Conservation (phyloP, 1,284 basidiomycete species). For the Athelia sp. region DNA sequence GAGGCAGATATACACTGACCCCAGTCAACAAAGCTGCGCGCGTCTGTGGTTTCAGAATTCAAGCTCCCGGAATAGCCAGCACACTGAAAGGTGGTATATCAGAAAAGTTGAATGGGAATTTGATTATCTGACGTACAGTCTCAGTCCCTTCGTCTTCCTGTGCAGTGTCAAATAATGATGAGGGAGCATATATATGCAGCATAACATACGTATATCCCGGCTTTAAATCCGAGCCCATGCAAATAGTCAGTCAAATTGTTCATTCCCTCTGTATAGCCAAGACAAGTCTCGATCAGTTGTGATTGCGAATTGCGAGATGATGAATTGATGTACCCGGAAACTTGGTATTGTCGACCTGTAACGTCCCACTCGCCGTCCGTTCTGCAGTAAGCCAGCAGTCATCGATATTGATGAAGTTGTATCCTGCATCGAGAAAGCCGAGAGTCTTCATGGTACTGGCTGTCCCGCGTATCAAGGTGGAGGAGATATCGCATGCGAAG, state of each 20-base stretch:
- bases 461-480: no score
- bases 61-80: slow-evolving; percentile 21
- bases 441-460: no score
- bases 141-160: slow-evolving; percentile 13
- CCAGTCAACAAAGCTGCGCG: slow-evolving; percentile 19
- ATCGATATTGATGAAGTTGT: slow-evolving; percentile 16
- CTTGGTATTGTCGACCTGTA: slow-evolving; percentile 4
- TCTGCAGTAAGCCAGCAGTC: slow-evolving; percentile 20
- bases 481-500: no score
- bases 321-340: slow-evolving; percentile 15
- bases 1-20: slow-evolving; percentile 9
- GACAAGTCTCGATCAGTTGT: no score
- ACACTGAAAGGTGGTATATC: no score
- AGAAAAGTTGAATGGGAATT: no score
- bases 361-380: slow-evolving; percentile 8
- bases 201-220: slow-evolving; percentile 17
- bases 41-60: slow-evolving; percentile 17
- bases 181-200: no score
- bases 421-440: slow-evolving; percentile 16
- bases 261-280: slow-evolving; percentile 11
- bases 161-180: neutral
- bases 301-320: no score
- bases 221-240: slow-evolving; percentile 18
- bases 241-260: slow-evolving; percentile 14
- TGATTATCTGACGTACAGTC: slow-evolving; percentile 7